A percentile compares a stretch with the other conserved stretches of the same genome.
These are phyloP conservation scores for Ampelomyces quisqualis DNA, from an alignment of 2,329 filamentous ascomycete species.

Conservation along the genomic window DNA sequence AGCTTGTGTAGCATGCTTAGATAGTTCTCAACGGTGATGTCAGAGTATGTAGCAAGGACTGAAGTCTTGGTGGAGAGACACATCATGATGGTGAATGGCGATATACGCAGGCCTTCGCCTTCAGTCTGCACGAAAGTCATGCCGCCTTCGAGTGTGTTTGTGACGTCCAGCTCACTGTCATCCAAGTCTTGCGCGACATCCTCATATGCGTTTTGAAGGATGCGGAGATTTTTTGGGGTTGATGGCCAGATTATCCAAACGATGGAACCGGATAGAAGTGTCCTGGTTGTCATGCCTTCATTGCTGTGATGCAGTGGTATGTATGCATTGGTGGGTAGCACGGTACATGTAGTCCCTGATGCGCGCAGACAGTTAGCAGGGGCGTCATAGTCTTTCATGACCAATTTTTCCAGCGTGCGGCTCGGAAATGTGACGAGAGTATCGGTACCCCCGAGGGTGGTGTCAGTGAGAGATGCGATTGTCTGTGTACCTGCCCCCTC, in stretches of 20 bases:
- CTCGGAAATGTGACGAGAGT: conserved; percentile 11
- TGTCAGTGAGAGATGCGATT: conserved; percentile 7
- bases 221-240: conserved; percentile 16
- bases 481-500: conserved; percentile 4
- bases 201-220: conserved; percentile 13
- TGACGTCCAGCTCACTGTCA: not conserved
- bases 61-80: conserved; percentile 11
- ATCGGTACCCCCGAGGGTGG: not conserved
- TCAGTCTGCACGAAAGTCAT: conserved; percentile 16
- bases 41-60: conserved; percentile 10
- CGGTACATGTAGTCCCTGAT: conserved; percentile 3
- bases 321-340: conserved; percentile 10
- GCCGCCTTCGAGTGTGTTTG: conserved; percentile 14
- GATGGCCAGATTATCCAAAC: conserved; percentile 29
- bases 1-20: conserved; percentile 11
- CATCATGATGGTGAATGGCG: conserved; percentile 17
- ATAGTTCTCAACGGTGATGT: conserved; percentile 10
- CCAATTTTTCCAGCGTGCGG: conserved; percentile 9
- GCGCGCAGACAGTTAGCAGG: conserved; percentile 5
- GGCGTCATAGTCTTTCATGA: conserved; percentile 4
- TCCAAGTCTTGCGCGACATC: conserved; percentile 1
- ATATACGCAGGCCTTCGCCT: conserved; percentile 17
- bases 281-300: conserved; percentile 17
- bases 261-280: conserved; percentile 17
- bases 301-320: conserved; percentile 19